Conservation (phyloP, 2,329 filamentous ascomycete species). For the Chrysoporthe cubensis region DNA sequence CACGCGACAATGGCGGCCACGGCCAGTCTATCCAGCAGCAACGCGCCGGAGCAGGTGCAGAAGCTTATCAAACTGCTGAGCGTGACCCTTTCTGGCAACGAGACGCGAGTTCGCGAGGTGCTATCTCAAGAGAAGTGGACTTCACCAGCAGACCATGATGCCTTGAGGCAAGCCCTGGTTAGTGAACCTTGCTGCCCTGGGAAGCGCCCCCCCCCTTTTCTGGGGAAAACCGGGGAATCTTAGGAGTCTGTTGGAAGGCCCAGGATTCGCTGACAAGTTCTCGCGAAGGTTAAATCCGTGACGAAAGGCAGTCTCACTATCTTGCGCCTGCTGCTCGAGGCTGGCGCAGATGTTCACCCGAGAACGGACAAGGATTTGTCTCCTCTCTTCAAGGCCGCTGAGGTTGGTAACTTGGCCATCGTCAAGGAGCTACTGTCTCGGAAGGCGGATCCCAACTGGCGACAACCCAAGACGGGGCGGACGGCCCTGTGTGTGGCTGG, state of each 20-base stretch:
- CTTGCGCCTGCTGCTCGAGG: constrained; percentile 42
- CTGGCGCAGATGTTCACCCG: constrained; percentile 43
- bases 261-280: not conserved
- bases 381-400: constrained; percentile 44
- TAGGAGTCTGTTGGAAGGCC: not conserved
- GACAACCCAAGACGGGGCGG: constrained; percentile 33
- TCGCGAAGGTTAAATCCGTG: constrained; percentile 35
- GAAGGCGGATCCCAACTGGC: constrained; percentile 40
- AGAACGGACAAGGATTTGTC: constrained; percentile 41
- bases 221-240: not conserved
- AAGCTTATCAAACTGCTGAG: constrained; percentile 43
- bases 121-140: constrained; percentile 43
- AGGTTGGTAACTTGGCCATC: constrained; percentile 41
- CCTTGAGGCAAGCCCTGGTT: constrained; percentile 43
- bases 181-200: not conserved
- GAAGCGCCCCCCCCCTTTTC: too few relatives aligned
- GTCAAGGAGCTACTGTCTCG: constrained; percentile 40
- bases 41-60: constrained; percentile 38
- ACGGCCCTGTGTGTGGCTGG: constrained; percentile 43
- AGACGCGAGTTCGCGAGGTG: constrained; percentile 42
- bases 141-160: constrained; percentile 39
- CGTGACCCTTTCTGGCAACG: constrained; percentile 43
- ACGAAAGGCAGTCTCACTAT: constrained; percentile 42
- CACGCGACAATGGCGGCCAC: constrained; percentile 13
- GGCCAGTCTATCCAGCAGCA: constrained; percentile 42